A percentile compares a stretch with the other conserved stretches of the same genome.
Evolutionary conservation across 106 monocot genomes (phyloP).

Genomic region (Dendrobium chrysotoxum): DNA sequence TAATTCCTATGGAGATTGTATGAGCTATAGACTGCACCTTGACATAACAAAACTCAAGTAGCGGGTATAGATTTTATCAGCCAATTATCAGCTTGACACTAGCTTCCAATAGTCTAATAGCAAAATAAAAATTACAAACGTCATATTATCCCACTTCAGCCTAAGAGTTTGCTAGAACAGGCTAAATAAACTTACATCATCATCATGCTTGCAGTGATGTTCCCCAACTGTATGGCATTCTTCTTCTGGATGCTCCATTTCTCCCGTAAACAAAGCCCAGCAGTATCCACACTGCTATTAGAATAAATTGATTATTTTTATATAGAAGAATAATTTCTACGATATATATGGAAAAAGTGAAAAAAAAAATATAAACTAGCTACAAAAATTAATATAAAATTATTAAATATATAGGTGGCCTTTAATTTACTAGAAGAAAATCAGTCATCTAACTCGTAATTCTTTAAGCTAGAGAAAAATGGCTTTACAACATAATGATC

Average conservation of each 20-base stretch:
- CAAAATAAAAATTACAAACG: neutral
- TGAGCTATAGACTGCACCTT: neutral
- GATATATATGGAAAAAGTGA: too few relatives aligned
- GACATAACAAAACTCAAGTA: neutral
- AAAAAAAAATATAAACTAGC: too few relatives aligned
- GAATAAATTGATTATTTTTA: neutral
- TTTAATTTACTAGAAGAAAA: too few relatives aligned
- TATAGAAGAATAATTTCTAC: too few relatives aligned
- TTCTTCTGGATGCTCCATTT: conserved; percentile 40
- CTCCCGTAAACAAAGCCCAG: conserved; percentile 10
- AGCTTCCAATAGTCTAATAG: neutral
- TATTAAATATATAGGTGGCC: too few relatives aligned
- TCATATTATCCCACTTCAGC: neutral
- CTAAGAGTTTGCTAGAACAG: neutral
- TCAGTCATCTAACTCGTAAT: too few relatives aligned
- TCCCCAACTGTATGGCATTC: conserved; percentile 29
- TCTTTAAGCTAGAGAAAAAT: too few relatives aligned
- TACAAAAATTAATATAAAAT: too few relatives aligned
- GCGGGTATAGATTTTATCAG: neutral
- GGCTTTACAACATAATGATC: too few relatives aligned
- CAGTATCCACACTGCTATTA: neutral
- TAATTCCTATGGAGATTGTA: neutral
- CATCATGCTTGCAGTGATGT: conserved; percentile 38
- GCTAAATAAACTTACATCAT: conserved; percentile 26
- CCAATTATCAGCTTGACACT: neutral